Conservation (phyloP, 2,329 filamentous ascomycete genomes). For the Cercospora sp. region DNA sequence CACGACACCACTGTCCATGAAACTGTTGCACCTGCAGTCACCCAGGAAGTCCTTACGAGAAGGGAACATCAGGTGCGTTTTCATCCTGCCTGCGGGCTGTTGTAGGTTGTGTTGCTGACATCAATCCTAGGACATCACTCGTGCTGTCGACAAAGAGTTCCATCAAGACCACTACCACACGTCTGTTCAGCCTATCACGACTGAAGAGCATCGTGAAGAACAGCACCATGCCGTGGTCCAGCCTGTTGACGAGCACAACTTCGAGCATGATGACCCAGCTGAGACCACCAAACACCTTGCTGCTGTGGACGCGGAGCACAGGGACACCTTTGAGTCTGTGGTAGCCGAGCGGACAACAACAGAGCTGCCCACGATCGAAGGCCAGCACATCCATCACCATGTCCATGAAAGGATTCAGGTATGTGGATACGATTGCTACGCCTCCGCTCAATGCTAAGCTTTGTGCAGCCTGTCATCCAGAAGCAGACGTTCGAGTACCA, state of each 20-base stretch:
- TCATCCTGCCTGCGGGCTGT: not conserved
- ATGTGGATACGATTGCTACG: not conserved
- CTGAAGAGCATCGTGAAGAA: constrained; percentile 59
- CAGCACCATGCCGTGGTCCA: constrained; percentile 60
- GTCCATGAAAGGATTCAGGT: constrained; percentile 62
- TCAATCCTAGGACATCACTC: constrained; percentile 22
- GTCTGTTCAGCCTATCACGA: constrained; percentile 64
- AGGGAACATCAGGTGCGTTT: constrained; percentile 54
- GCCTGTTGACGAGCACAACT: constrained; percentile 59
- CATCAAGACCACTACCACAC: constrained; percentile 74
- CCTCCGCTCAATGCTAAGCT: constrained; percentile 2
- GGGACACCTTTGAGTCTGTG: constrained; percentile 49
- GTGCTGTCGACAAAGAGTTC: constrained; percentile 59
- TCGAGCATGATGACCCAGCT: constrained; percentile 59
- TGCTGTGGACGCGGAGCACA: constrained; percentile 56
- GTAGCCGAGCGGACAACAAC: constrained; percentile 52
- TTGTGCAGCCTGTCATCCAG: constrained; percentile 53
- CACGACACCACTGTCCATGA: constrained; percentile 70
- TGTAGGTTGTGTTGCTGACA: too few relatives aligned
- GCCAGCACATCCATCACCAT: constrained; percentile 65
- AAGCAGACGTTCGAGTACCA: constrained; percentile 66
- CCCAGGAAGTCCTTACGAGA: constrained; percentile 40
- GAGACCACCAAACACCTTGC: constrained; percentile 51
- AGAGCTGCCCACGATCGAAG: constrained; percentile 53
- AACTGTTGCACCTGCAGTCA: constrained; percentile 59